Base-by-base conservation (phyloP, 148 eudicot genomes). In the Vaccinium myrtillus region DNA sequence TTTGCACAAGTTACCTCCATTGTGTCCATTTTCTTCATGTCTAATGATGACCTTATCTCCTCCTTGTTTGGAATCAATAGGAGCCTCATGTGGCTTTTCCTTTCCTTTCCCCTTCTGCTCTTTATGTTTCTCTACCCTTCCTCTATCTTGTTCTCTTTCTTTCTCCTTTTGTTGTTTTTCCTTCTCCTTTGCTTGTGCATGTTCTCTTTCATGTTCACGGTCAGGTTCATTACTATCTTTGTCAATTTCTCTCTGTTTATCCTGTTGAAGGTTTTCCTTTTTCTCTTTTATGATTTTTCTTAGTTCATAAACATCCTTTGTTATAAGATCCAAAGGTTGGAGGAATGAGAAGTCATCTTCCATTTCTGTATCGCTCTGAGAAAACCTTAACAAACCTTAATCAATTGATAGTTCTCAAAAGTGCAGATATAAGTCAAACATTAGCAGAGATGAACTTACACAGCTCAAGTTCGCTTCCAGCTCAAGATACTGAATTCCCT, bases 401-500 rank as follows among this genome's bases (percentile, higher is more conserved):
- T 87, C 50, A 81, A 71, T 79, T 18, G 79, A 86, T 50, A 81
- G 46, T 67, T 78, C 27, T 63, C 56, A 83, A n/a, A 4, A 54
- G 7, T 11, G n/a, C n/a, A n/a, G 23, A n/a, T 25, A 30, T 32
- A 51, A 59, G 8, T 58, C 39, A 46, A 36, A 27, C 46, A 79
- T 73, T 51, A 7, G n/a, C 69, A 51, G 49, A 75, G 79, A 75
- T 78, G 43, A 43, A 25, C 96, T 88, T 87, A 93, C 96, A 83
- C 84, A 85, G 73, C 86, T 90, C 86, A 89, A 80, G 80, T 89
- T 93, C 67, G 96, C 93, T 86, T 93, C 96, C 86, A 93, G 63
- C 91, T 93, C 96, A 81, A 93, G 90, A 75, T 91, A 90, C 65
- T 90, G 93, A 87, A 93, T 89, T 82, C 96, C 94, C 87, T 93